Percentiles rank a stretch among this genome's conserved stretches.
Conservation (phyloP, 2,329 filamentous ascomycete genomes). For the Colletotrichum liriopes region DNA sequence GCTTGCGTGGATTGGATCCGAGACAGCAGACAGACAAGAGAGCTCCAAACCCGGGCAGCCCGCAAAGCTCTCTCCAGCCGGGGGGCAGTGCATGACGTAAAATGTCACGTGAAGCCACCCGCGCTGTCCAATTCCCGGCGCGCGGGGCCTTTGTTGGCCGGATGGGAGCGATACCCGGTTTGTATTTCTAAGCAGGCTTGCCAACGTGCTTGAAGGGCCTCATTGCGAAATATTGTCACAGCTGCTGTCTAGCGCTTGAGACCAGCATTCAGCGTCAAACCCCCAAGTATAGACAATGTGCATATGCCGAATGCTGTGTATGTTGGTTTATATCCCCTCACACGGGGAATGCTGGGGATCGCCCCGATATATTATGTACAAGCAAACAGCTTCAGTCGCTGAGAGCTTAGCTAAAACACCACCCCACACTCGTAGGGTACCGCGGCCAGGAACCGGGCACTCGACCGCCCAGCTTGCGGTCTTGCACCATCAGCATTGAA, state of each 20-base stretch:
- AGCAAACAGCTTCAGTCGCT: constrained; percentile 36
- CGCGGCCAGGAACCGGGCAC: constrained; percentile 20
- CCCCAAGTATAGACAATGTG: not conserved
- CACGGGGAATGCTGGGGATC: constrained; percentile 15
- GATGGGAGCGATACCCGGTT: not conserved
- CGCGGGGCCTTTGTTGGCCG: constrained; percentile 2
- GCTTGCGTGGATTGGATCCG: constrained; percentile 27
- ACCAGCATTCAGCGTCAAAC: not conserved
- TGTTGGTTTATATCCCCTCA: constrained; percentile 5
- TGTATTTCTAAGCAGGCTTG: constrained; percentile 22
- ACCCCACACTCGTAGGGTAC: constrained; percentile 8
- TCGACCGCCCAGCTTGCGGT: constrained; percentile 5
- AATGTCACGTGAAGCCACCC: constrained; percentile 37
- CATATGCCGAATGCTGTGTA: not conserved
- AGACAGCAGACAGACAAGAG: constrained; percentile 14
- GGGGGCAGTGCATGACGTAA: constrained; percentile 37
- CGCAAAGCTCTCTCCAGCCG: constrained; percentile 9
- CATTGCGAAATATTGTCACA: not conserved
- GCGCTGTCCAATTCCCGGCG: constrained; percentile 22
- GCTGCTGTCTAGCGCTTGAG: not conserved
- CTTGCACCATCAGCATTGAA: constrained; percentile 12
- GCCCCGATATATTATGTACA: constrained; percentile 39
- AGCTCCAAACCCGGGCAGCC: constrained; percentile 25
- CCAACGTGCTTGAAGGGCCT: constrained; percentile 6
- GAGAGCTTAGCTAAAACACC: constrained; percentile 30